phyloP scores from a whole-genome alignment of 2,329 filamentous ascomycete species.

The Pseudonectria buxi region DNA sequence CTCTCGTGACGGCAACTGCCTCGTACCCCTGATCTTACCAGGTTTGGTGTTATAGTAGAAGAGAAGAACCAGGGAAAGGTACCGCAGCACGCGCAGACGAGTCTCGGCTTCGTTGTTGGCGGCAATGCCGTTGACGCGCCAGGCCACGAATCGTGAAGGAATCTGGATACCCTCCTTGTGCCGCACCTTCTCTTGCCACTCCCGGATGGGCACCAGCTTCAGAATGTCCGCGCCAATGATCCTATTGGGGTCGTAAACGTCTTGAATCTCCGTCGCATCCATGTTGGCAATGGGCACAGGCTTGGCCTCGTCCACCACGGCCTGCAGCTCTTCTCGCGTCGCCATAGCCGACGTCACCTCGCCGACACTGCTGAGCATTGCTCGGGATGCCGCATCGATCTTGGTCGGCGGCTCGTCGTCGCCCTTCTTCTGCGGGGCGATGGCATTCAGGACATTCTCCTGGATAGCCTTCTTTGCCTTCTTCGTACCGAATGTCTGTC shows the following conservation, averaged over 20 bases:
- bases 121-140: constrained; percentile 49
- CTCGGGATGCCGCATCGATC: constrained; percentile 48
- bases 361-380: constrained; percentile 58
- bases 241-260: constrained; percentile 63
- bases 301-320: constrained; percentile 59
- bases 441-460: constrained; percentile 64
- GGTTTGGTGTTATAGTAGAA: constrained; percentile 44
- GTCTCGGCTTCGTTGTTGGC: constrained; percentile 46
- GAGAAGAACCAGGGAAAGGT: constrained; percentile 50
- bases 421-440: constrained; percentile 38
- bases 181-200: constrained; percentile 65
- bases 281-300: constrained; percentile 67
- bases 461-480: constrained; percentile 75
- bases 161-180: constrained; percentile 50
- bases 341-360: constrained; percentile 59
- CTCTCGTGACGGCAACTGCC: constrained; percentile 52
- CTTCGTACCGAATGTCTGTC: constrained; percentile 75
- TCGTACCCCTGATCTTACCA: constrained; percentile 40
- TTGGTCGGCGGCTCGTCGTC: constrained; percentile 37
- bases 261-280: constrained; percentile 57
- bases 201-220: constrained; percentile 59
- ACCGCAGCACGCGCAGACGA: constrained; percentile 53
- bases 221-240: constrained; percentile 64
- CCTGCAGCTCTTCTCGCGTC: constrained; percentile 58
- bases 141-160: constrained; percentile 58